Percentiles rank a stretch among this genome's conserved stretches.
These are phyloP conservation scores for Mycena rebaudengoi DNA, from an alignment of 768 basidiomycete species.

Conservation along the genomic window DNA sequence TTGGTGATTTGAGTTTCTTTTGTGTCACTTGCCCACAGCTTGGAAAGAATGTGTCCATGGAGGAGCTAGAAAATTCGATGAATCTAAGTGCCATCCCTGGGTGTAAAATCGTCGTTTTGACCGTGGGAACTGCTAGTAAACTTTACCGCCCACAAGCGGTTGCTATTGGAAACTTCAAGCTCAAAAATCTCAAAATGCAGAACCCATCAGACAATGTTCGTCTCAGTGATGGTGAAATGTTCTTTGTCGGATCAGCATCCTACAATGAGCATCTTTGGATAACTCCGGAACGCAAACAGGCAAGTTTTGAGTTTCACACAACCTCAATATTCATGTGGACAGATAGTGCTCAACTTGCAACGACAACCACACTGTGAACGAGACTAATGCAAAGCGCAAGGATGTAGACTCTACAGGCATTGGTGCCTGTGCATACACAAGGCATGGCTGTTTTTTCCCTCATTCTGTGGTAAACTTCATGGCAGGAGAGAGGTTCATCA, in stretches of 20 bases:
- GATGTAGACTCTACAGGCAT: conserved; percentile 37
- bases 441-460: conserved; percentile 41
- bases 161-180: conserved; percentile 39
- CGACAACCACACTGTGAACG: conserved; percentile 29
- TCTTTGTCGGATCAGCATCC: conserved; percentile 28
- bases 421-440: conserved; percentile 40
- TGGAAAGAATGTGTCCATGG: not conserved
- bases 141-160: conserved; percentile 26
- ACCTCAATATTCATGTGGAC: not conserved
- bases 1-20: not conserved
- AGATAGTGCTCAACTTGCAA: conserved; percentile 16
- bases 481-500: conserved; percentile 34
- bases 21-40: not conserved
- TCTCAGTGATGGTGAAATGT: conserved; percentile 35
- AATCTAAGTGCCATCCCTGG: not conserved
- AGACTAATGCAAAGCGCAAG: conserved; percentile 13
- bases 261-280: conserved; percentile 34
- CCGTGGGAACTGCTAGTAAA: too few relatives aligned
- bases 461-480: conserved; percentile 41
- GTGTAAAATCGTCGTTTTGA: too few relatives aligned
- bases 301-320: not conserved
- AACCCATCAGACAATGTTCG: conserved; percentile 32
- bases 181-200: conserved; percentile 35
- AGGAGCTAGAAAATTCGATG: not conserved
- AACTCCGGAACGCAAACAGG: conserved; percentile 15